Evolutionary conservation across 306 rosid species (phyloP).

Genomic region (Cajanus cajan): DNA sequence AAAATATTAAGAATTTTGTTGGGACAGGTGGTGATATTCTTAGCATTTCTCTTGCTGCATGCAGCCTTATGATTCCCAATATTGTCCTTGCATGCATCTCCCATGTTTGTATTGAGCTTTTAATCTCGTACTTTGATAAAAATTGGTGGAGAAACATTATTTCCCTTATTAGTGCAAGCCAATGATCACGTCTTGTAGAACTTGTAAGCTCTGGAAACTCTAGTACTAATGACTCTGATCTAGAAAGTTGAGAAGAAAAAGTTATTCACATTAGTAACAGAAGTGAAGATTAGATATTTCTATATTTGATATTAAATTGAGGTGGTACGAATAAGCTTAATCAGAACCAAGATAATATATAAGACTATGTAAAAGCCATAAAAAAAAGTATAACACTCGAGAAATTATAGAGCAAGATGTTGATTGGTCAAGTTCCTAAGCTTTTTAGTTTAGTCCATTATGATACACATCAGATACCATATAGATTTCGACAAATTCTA

Average conservation of each 20-base stretch:
- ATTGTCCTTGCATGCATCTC: slow-evolving; percentile 93
- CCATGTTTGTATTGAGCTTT: slow-evolving; percentile 57
- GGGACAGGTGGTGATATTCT: slow-evolving; percentile 87
- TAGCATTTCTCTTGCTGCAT: slow-evolving; percentile 91
- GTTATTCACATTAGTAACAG: background rate
- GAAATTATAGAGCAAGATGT: background rate
- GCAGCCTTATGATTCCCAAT: slow-evolving; percentile 76
- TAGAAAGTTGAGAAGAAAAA: slow-evolving; percentile 24
- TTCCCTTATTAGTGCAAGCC: slow-evolving; percentile 84
- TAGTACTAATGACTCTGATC: slow-evolving; percentile 44
- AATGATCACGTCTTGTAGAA: slow-evolving; percentile 92
- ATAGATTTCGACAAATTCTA: background rate
- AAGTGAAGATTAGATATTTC: background rate
- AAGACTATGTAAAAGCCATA: background rate
- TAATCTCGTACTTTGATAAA: slow-evolving; percentile 48
- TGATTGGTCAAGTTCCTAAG: background rate
- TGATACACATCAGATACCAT: background rate
- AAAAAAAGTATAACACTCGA: background rate
- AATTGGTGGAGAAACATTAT: slow-evolving; percentile 71
- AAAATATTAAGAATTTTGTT: slow-evolving; percentile 77
- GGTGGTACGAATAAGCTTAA: background rate
- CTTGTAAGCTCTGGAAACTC: slow-evolving; percentile 96
- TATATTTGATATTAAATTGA: background rate
- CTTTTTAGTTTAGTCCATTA: background rate
- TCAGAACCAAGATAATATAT: background rate